phyloP scores from a whole-genome alignment of 306 rosid species.

The Argentina anserina region DNA sequence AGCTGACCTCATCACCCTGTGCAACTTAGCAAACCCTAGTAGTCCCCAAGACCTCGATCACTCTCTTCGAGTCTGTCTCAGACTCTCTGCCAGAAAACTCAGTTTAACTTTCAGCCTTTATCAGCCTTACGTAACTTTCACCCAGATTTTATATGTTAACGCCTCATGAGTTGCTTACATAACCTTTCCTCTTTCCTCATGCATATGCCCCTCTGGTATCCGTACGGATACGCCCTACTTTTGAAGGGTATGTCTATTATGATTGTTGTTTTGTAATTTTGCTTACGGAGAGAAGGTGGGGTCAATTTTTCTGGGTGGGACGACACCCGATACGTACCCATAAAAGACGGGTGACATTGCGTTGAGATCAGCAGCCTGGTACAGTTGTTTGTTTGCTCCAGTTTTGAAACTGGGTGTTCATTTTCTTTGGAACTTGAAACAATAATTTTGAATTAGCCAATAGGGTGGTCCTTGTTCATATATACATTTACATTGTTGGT shows the following conservation, averaged over 20 bases:
- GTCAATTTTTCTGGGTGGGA: conserved; percentile 1
- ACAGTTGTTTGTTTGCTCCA: neutral
- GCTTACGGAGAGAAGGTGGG: neutral
- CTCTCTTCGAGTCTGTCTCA: neutral
- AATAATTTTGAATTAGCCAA: neutral
- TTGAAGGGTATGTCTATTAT: neutral
- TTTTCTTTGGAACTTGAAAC: conserved; percentile 5
- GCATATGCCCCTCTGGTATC: neutral
- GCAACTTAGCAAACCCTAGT: conserved; percentile 10
- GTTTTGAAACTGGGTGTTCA: neutral
- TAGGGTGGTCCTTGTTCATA: neutral
- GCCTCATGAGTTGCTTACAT: neutral
- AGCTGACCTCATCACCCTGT: conserved; percentile 34
- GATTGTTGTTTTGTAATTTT: neutral
- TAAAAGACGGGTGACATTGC: conserved; percentile 7
- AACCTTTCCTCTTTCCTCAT: neutral
- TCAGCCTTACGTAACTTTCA: conserved; percentile 30
- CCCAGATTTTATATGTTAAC: conserved; percentile 18
- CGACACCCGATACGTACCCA: neutral
- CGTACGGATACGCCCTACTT: conserved; percentile 7
- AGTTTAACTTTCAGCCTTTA: neutral
- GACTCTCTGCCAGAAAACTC: conserved; percentile 3
- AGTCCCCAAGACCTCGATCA: neutral
- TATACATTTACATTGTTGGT: neutral
- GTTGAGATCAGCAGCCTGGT: neutral